These are phyloP conservation scores for Eucalyptus albens DNA, from an alignment of 345 rosid species.

Conservation along the genomic window DNA sequence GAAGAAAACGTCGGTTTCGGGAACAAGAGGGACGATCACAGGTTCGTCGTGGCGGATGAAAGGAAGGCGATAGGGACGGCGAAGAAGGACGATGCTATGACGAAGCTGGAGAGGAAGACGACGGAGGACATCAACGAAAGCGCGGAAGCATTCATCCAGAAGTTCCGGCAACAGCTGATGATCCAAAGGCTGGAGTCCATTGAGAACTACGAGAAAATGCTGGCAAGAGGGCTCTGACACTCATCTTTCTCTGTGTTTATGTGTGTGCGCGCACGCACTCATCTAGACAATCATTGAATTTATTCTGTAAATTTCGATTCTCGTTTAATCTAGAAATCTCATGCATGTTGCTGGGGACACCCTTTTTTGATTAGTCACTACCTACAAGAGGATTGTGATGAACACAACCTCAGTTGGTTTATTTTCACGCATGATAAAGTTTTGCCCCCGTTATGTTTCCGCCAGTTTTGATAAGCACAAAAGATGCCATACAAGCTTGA, in stretches of 20 bases:
- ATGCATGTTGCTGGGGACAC: background rate
- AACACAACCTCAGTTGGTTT: background rate
- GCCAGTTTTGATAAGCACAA: background rate
- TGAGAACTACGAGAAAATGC: slow-evolving; percentile 49
- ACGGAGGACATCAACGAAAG: slow-evolving; percentile 58
- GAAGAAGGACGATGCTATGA: background rate
- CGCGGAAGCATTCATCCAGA: slow-evolving; percentile 70
- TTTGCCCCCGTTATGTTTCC: background rate
- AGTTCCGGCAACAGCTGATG: slow-evolving; percentile 52
- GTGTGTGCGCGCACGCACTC: background rate
- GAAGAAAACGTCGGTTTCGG: background rate
- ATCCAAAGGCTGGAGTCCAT: slow-evolving; percentile 75
- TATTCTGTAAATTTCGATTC: background rate
- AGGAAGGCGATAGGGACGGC: background rate
- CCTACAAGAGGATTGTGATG: background rate
- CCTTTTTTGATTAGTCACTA: background rate
- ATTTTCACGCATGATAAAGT: background rate
- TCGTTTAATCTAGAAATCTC: background rate
- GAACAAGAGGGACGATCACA: background rate
- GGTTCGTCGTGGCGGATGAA: background rate
- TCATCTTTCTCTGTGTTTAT: background rate
- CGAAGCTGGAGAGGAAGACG: slow-evolving; percentile 28
- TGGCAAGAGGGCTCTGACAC: slow-evolving; percentile 30
- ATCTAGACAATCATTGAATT: background rate
- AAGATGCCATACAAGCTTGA: background rate